Percentiles rank a stretch among this genome's conserved stretches.
Conservation (phyloP, 2,329 filamentous ascomycete genomes). For the Proliferodiscus dingleyae region DNA sequence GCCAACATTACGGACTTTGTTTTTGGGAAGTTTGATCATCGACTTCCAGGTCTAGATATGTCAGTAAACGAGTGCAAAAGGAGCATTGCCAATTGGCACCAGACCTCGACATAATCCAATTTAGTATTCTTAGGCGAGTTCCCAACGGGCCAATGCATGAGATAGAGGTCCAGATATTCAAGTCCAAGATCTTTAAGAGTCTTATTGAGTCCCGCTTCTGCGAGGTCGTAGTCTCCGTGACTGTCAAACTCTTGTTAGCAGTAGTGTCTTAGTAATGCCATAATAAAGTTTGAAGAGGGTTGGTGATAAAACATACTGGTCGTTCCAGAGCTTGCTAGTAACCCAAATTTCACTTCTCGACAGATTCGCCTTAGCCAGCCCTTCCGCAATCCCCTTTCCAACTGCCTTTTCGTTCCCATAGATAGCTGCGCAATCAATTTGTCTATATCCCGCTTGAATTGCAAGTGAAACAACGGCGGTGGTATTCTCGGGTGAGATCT, state of each 20-base stretch:
- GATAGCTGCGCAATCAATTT: conserved; percentile 20
- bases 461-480: conserved; percentile 14
- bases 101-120: conserved; percentile 35
- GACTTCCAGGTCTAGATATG: conserved; percentile 72
- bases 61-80: conserved; percentile 62
- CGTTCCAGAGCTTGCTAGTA: conserved; percentile 22
- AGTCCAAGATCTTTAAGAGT: conserved; percentile 55
- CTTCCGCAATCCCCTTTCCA: conserved; percentile 17
- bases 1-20: conserved; percentile 72
- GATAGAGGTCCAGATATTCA: conserved; percentile 64
- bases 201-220: conserved; percentile 52
- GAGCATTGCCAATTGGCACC: too few relatives aligned
- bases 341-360: conserved; percentile 22
- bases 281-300: neutral
- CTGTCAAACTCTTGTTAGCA: neutral
- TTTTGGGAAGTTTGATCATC: conserved; percentile 60
- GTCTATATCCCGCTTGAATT: conserved; percentile 20
- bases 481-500: conserved; percentile 8
- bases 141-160: conserved; percentile 67
- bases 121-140: conserved; percentile 43
- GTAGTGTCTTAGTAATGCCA: too few relatives aligned
- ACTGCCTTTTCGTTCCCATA: conserved; percentile 19
- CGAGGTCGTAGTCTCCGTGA: conserved; percentile 57
- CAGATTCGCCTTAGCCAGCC: conserved; percentile 10
- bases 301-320: conserved; percentile 7